Conservation (phyloP, 1,284 basidiomycete species). For the Ceratobasidium sp. region DNA sequence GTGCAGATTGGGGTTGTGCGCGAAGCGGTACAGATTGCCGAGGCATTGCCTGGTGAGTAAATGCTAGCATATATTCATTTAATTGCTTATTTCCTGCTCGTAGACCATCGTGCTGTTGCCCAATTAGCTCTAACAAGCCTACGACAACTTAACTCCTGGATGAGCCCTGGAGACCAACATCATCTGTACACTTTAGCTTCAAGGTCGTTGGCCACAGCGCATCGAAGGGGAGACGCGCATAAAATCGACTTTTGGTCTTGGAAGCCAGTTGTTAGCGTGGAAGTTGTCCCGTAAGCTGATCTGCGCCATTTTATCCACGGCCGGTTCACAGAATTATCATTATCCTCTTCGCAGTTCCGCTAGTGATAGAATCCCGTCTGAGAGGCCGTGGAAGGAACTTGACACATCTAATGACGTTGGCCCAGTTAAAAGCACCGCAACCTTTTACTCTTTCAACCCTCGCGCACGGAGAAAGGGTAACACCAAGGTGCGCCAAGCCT, state of each 20-base stretch:
- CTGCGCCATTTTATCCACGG: constrained; percentile 45
- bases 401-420: constrained; percentile 43
- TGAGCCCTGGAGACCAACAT: constrained; percentile 79
- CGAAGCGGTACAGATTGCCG: constrained; percentile 90
- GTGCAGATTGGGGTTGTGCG: constrained; percentile 91
- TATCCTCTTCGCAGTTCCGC: constrained; percentile 56
- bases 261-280: constrained; percentile 82
- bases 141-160: constrained; percentile 73
- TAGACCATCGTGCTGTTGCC: constrained; percentile 82
- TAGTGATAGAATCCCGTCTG: constrained; percentile 75
- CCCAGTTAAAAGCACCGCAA: constrained; percentile 52
- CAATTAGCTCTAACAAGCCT: constrained; percentile 84
- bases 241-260: constrained; percentile 87
- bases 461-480: constrained; percentile 58
- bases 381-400: constrained; percentile 66
- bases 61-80: constrained; percentile 46
- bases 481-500: constrained; percentile 67
- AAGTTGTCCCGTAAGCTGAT: constrained; percentile 76
- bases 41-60: constrained; percentile 86
- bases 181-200: constrained; percentile 80
- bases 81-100: constrained; percentile 48
- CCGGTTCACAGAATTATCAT: background rate
- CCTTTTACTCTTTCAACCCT: constrained; percentile 42
- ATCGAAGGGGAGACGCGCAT: constrained; percentile 78
- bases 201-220: constrained; percentile 77